Conservation (phyloP, 108 stramenopile species). For the Bacterosira constricta region DNA sequence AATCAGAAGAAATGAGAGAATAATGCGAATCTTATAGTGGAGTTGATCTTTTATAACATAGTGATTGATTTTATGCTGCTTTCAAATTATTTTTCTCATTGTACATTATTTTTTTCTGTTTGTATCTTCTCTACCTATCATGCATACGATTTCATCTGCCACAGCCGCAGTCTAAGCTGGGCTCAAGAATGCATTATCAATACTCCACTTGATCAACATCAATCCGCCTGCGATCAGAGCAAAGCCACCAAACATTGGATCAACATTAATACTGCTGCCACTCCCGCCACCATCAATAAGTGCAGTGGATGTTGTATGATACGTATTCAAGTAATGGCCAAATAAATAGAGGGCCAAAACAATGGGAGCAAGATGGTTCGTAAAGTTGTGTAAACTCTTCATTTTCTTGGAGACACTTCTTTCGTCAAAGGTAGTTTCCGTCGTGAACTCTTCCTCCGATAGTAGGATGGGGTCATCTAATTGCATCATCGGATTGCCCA, state of each 20-base stretch:
- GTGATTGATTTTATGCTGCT: not conserved
- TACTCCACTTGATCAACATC: conserved; percentile 28
- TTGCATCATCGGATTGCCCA: too few species aligned
- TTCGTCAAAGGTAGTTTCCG: too few species aligned
- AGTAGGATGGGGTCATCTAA: too few species aligned
- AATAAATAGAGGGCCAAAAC: conserved; percentile 27
- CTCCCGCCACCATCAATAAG: not conserved
- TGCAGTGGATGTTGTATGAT: not conserved
- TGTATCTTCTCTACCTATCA: not conserved
- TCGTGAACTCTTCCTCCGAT: too few species aligned
- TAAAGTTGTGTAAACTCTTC: conserved; percentile 34
- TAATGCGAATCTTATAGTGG: not conserved
- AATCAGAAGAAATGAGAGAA: not conserved
- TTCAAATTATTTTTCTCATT: not conserved
- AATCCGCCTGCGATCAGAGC: conserved; percentile 23
- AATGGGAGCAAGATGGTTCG: conserved; percentile 27
- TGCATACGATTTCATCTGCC: not conserved
- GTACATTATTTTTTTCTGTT: not conserved
- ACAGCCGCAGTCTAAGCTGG: conserved; percentile 9
- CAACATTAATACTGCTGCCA: conserved; percentile 3
- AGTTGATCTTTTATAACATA: not conserved
- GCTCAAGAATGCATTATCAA: conserved; percentile 26
- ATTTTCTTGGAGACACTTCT: too few species aligned
- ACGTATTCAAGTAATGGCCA: conserved; percentile 22
- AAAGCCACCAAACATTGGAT: conserved; percentile 26